Evolutionary conservation across 108 stramenopile species (phyloP).

Genomic region (Fragilaria radians): DNA sequence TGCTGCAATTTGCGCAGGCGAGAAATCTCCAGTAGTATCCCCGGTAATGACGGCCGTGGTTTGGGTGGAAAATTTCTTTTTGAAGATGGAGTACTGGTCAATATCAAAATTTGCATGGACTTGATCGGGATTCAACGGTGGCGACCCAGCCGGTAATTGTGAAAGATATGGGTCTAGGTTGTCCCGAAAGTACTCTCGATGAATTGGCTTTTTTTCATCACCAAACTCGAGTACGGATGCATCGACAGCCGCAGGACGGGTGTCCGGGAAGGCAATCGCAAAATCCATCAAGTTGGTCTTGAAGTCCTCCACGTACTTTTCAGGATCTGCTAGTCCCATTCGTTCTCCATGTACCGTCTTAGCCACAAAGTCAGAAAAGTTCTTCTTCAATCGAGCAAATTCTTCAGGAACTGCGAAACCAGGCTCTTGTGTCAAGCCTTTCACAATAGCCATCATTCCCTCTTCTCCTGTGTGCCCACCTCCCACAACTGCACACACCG

Average conservation of each 20-base stretch:
- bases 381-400: conserved; percentile 69
- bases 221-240: conserved; percentile 51
- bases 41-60: conserved; percentile 74
- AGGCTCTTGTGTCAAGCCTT: conserved; percentile 66
- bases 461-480: conserved; percentile 69
- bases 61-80: conserved; percentile 70
- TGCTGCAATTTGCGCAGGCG: conserved; percentile 59
- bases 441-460: conserved; percentile 68
- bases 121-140: conserved; percentile 51
- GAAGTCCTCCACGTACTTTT: conserved; percentile 59
- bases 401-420: conserved; percentile 76
- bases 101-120: conserved; percentile 57
- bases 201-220: conserved; percentile 65
- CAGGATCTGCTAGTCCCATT: conserved; percentile 8
- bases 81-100: conserved; percentile 77
- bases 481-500: conserved; percentile 77
- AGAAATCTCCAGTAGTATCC: conserved; percentile 54
- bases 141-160: conserved; percentile 66
- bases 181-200: conserved; percentile 56
- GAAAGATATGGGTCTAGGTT: conserved; percentile 76
- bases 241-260: conserved; percentile 65
- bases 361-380: conserved; percentile 64
- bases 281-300: conserved; percentile 65
- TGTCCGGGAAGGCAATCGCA: conserved; percentile 53
- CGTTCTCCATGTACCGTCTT: conserved; percentile 45